Base-by-base conservation (phyloP, 495 filamentous ascomycete species). In the Umbilicaria muhlenbergii region DNA sequence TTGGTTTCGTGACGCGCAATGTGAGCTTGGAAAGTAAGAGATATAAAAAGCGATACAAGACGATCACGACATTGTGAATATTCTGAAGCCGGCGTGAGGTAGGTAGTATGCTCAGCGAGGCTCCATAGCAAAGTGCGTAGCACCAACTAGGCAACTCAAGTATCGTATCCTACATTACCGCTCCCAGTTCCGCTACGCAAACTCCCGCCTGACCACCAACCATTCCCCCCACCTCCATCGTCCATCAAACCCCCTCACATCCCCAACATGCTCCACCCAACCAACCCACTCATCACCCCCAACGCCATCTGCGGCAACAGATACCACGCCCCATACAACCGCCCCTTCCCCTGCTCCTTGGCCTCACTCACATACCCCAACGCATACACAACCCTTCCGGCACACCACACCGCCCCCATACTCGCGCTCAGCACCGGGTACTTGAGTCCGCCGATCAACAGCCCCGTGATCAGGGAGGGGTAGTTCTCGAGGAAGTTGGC, bases 401-500 rank as follows among this genome's bases (percentile, higher is more conserved):
- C 34, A 28, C 72, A 56, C 81, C 82, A 86, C 5, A 55, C 52
- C 5, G 55, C 65, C 16, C 76, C 74, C 12, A 80, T 49, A 3
- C 42, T 55, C 6, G 74, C 65, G 1, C 74, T 68, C 1, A 65
- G 50, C 15, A 66, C 47, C 1, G 81, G 81, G 60, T 74, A 51
- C 34, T 35, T 34, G 35, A 51, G 33, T 0, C 49, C 52, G 8
- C 69, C 71, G 28, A 80, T 65, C 39, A 81, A 59, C 15, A 83
- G 60, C 28, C 64, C 66, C 34, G 62, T 66, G 32, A 83, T 56
- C 62, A 78, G 67, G 21, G 75, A 66, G 4, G 74, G 52, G 14
- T 74, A 57, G 55, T 80, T 80, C 60, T 87, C 82, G 39, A 74
- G 65, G 60, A 72, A 84, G 61, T 84, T 83, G 48, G 61, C 54